phyloP scores from a whole-genome alignment of 2,329 filamentous ascomycete genomes.

The Beauveria sp. region DNA sequence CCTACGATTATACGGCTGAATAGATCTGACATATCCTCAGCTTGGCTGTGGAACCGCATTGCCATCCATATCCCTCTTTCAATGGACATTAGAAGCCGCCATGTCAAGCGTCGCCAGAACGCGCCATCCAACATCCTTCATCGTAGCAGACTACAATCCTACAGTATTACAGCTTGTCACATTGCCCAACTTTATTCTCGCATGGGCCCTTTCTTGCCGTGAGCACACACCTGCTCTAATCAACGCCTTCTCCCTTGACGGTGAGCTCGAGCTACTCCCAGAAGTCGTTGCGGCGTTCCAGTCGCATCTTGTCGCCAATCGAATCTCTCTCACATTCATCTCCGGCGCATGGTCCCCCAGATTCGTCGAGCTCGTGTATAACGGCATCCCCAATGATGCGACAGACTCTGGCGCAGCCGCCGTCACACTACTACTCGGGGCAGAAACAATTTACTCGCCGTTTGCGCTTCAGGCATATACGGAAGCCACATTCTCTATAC shows the following conservation, averaged over 20 bases:
- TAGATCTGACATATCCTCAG: conserved; percentile 29
- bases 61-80: conserved; percentile 64
- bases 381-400: conserved; percentile 13
- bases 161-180: conserved; percentile 72
- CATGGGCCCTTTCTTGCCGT: conserved; percentile 50
- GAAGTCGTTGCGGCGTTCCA: conserved; percentile 53
- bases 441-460: conserved; percentile 79
- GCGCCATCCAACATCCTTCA: conserved; percentile 43
- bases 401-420: conserved; percentile 2
- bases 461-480: conserved; percentile 62
- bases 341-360: conserved; percentile 67
- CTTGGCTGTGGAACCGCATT: conserved; percentile 74
- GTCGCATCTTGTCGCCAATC: conserved; percentile 37
- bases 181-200: conserved; percentile 67
- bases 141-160: conserved; percentile 73
- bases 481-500: conserved; percentile 53
- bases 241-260: conserved; percentile 42
- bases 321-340: conserved; percentile 56
- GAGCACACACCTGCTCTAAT: conserved; percentile 30
- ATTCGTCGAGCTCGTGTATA: conserved; percentile 54
- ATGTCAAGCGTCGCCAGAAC: neutral
- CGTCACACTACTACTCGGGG: conserved; percentile 55
- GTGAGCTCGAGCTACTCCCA: conserved; percentile 57
- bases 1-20: neutral
- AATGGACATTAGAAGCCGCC: conserved; percentile 37